Conservation (phyloP, 2,329 filamentous ascomycete species). For the Beauveria pseudobassiana region DNA sequence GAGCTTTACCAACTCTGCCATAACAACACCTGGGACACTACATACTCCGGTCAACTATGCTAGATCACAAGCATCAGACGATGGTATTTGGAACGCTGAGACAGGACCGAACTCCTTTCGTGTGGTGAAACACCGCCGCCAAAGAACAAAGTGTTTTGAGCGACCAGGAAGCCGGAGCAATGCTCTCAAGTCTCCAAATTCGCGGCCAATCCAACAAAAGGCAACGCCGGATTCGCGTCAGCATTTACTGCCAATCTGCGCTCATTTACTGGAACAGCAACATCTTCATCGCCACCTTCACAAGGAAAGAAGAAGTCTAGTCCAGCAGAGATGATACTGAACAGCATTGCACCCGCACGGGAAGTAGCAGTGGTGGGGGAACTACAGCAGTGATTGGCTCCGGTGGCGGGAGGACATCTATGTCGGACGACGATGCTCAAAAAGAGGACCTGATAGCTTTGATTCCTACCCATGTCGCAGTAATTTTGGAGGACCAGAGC, state of each 20-base stretch:
- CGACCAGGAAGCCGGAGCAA: conserved; percentile 41
- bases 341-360: conserved; percentile 36
- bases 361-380: conserved; percentile 43
- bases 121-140: conserved; percentile 55
- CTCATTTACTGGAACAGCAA: conserved; percentile 28
- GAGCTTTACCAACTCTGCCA: conserved; percentile 45
- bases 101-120: conserved; percentile 49
- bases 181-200: conserved; percentile 53
- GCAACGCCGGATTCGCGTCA: conserved; percentile 48
- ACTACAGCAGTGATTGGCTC: conserved; percentile 39
- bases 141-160: conserved; percentile 38
- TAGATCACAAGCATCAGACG: conserved; percentile 51
- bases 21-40: conserved; percentile 50
- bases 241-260: conserved; percentile 48
- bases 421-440: conserved; percentile 46
- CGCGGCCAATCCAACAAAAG: conserved; percentile 39
- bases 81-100: conserved; percentile 44
- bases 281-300: conserved; percentile 38
- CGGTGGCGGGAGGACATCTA: conserved; percentile 40
- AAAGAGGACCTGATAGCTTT: conserved; percentile 39
- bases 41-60: conserved; percentile 48
- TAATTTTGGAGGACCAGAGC: conserved; percentile 54
- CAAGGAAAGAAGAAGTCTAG: conserved; percentile 47
- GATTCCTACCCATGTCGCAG: conserved; percentile 43
- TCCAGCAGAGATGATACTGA: conserved; percentile 53